These are phyloP conservation scores for Epichloe uncinata DNA, from an alignment of 2,329 filamentous ascomycete species.

Conservation along the genomic window DNA sequence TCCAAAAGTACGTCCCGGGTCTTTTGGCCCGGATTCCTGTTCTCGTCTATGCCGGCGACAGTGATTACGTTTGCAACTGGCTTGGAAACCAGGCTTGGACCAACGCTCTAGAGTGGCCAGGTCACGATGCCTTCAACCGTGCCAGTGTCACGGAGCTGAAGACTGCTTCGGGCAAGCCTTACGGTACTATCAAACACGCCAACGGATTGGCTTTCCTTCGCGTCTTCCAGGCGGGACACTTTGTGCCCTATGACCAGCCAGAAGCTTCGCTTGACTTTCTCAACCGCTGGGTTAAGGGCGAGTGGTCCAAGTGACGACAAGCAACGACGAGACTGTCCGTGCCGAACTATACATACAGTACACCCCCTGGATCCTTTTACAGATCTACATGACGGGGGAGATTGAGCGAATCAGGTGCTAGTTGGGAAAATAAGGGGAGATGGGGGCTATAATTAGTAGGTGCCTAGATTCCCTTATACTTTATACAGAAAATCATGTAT, in stretches of 20 bases:
- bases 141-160: conserved; percentile 58
- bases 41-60: conserved; percentile 83
- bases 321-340: background rate
- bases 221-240: conserved; percentile 83
- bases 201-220: conserved; percentile 97
- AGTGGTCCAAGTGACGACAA: conserved; percentile 42
- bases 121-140: conserved; percentile 66
- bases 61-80: conserved; percentile 94
- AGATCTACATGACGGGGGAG: too few species aligned
- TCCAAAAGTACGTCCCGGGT: conserved; percentile 74
- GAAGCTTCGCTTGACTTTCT: conserved; percentile 81
- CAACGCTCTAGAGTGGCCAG: conserved; percentile 83
- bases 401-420: too few species aligned
- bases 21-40: conserved; percentile 87
- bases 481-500: too few species aligned
- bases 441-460: too few species aligned
- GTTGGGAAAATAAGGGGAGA: too few species aligned
- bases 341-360: background rate
- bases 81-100: conserved; percentile 96
- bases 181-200: conserved; percentile 69
- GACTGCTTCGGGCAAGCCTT: conserved; percentile 38
- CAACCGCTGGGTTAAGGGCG: conserved; percentile 84
- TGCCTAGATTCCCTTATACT: too few species aligned
- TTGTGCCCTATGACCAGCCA: conserved; percentile 95
- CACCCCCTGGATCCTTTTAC: too few species aligned